Evolutionary conservation across 2,329 filamentous ascomycete genomes (phyloP).

Genomic region (Exophiala spinifera): DNA sequence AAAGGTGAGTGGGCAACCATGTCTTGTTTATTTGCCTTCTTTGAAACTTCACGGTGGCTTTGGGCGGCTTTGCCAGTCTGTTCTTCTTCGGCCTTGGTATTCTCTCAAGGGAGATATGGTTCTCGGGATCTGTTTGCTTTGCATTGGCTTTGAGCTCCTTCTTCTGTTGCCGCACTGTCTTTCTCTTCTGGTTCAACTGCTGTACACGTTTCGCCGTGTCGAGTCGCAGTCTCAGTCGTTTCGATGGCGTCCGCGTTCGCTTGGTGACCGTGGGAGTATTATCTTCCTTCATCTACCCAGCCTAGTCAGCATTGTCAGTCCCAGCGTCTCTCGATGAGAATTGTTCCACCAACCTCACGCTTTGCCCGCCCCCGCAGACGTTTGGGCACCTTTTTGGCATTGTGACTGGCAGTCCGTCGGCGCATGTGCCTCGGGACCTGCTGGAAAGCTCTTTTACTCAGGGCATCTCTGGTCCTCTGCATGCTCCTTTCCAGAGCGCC

Average conservation of each 20-base stretch:
- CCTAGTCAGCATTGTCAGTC: slow-evolving; percentile 27
- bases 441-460: slow-evolving; percentile 78
- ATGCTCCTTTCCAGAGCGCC: slow-evolving; percentile 79
- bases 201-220: slow-evolving; percentile 73
- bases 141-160: slow-evolving; percentile 34
- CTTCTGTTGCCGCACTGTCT: slow-evolving; percentile 45
- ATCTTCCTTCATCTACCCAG: slow-evolving; percentile 71
- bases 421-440: slow-evolving; percentile 81
- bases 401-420: slow-evolving; percentile 88
- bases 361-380: slow-evolving; percentile 67
- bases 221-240: slow-evolving; percentile 54
- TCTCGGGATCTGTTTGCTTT: slow-evolving; percentile 28
- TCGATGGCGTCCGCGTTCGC: slow-evolving; percentile 45
- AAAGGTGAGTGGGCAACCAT: slow-evolving; percentile 92
- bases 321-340: slow-evolving; percentile 1
- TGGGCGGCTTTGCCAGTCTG: slow-evolving; percentile 61
- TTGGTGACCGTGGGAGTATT: slow-evolving; percentile 79
- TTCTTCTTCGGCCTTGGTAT: slow-evolving; percentile 68
- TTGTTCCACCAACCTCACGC: slow-evolving; percentile 49
- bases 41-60: slow-evolving; percentile 68
- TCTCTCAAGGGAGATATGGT: slow-evolving; percentile 30
- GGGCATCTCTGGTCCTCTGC: slow-evolving; percentile 63
- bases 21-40: slow-evolving; percentile 86
- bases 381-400: slow-evolving; percentile 83
- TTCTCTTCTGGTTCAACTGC: slow-evolving; percentile 52